phyloP scores from a whole-genome alignment of 2,329 filamentous ascomycete species.

The Fusarium sp. region DNA sequence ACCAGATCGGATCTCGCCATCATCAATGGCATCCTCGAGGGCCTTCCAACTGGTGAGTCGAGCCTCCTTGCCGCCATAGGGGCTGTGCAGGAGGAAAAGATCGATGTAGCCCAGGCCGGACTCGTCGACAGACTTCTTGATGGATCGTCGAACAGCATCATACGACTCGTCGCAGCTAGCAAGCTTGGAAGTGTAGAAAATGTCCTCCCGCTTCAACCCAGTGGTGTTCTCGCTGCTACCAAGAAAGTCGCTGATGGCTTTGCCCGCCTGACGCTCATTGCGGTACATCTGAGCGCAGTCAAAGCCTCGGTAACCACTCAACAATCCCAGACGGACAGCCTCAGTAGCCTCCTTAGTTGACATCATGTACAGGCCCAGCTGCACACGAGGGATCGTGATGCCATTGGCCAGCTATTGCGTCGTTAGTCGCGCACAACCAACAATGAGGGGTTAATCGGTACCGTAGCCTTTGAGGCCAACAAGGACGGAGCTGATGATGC shows the following conservation, averaged over 20 bases:
- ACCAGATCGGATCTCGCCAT: constrained; percentile 76
- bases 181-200: constrained; percentile 87
- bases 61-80: constrained; percentile 77
- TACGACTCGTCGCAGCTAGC: constrained; percentile 74
- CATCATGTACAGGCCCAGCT: constrained; percentile 81
- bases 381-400: constrained; percentile 75
- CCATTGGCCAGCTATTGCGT: constrained; percentile 69
- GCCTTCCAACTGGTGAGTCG: constrained; percentile 81
- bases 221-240: constrained; percentile 59
- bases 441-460: background rate
- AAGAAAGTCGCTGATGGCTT: constrained; percentile 72
- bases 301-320: constrained; percentile 64
- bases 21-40: constrained; percentile 79
- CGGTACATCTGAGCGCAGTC: constrained; percentile 68
- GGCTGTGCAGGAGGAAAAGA: constrained; percentile 82
- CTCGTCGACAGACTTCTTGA: constrained; percentile 72
- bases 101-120: constrained; percentile 82
- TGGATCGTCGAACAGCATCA: constrained; percentile 73
- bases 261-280: constrained; percentile 79
- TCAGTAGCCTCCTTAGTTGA: constrained; percentile 69
- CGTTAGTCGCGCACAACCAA: background rate
- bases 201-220: constrained; percentile 72
- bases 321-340: constrained; percentile 69
- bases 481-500: constrained; percentile 35
- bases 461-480: constrained; percentile 40